Evolutionary conservation across 1,139 yeast species (phyloP).

Genomic region (Geotrichum aggregatum): DNA sequence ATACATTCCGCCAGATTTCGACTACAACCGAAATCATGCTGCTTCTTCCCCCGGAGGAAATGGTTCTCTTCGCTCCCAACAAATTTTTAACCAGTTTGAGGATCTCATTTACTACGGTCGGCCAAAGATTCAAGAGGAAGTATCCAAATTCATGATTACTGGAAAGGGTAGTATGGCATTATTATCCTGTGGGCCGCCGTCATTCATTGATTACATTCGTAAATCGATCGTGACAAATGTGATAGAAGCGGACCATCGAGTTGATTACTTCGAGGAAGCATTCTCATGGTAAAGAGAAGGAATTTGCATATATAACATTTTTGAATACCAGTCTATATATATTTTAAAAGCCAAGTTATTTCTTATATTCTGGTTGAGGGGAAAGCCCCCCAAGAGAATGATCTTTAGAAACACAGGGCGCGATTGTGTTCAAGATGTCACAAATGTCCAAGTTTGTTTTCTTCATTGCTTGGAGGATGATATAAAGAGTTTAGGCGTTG

Average conservation of each 20-base stretch:
- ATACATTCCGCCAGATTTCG: too few relatives aligned
- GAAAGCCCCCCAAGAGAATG: too few relatives aligned
- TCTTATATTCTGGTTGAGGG: too few relatives aligned
- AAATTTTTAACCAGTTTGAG: constrained; percentile 7
- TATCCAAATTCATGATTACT: constrained; percentile 23
- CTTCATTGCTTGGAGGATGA: too few relatives aligned
- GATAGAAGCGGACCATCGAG: constrained; percentile 26
- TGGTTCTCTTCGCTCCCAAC: not conserved
- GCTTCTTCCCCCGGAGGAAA: too few relatives aligned
- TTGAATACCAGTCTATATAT: not conserved
- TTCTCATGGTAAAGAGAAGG: constrained; percentile 35
- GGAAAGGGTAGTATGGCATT: constrained; percentile 27
- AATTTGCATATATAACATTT: not conserved
- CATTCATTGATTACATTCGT: constrained; percentile 29
- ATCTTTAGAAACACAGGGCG: too few relatives aligned
- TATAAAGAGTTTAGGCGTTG: too few relatives aligned
- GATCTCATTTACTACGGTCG: constrained; percentile 21
- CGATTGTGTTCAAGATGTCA: too few relatives aligned
- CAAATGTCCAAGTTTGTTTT: too few relatives aligned
- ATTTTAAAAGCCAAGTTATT: too few relatives aligned
- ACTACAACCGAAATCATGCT: not conserved
- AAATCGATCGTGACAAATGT: constrained; percentile 31
- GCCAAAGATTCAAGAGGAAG: constrained; percentile 25
- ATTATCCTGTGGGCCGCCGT: constrained; percentile 32
- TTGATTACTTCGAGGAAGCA: constrained; percentile 40